A percentile compares a stretch with the other conserved stretches of the same genome.
These are phyloP conservation scores for Gleditsia sinensis DNA, from an alignment of 306 rosid species.

Conservation along the genomic window DNA sequence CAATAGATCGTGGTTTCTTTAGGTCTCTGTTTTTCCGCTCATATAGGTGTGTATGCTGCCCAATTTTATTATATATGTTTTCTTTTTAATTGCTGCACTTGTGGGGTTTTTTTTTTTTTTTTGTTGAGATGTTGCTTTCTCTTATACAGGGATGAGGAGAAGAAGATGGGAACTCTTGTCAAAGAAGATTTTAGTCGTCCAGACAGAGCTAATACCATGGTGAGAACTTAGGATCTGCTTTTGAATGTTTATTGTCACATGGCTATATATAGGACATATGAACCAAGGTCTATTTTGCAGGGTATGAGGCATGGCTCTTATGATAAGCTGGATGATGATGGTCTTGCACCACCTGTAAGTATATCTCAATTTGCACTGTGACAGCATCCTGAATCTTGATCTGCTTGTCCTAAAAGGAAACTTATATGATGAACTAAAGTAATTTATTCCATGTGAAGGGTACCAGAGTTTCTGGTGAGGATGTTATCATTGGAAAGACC, in stretches of 20 bases:
- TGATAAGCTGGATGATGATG: slow-evolving; percentile 97
- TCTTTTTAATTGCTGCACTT: not conserved
- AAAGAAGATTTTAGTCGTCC: slow-evolving; percentile 99
- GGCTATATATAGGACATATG: not conserved
- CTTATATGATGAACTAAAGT: slow-evolving; percentile 4
- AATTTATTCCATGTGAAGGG: slow-evolving; percentile 57
- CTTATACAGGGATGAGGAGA: slow-evolving; percentile 83
- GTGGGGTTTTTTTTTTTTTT: too few relatives aligned
- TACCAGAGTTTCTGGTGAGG: slow-evolving; percentile 98
- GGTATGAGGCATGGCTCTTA: slow-evolving; percentile 99
- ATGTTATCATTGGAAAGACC: slow-evolving; percentile 96
- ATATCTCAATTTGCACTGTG: slow-evolving; percentile 4
- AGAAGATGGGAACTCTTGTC: slow-evolving; percentile 98
- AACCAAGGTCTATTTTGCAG: slow-evolving; percentile 49
- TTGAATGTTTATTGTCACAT: not conserved
- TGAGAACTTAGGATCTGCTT: slow-evolving; percentile 32
- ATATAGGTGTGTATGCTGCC: slow-evolving; percentile 61
- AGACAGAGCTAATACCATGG: slow-evolving; percentile 92
- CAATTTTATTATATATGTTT: not conserved
- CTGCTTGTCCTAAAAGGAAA: slow-evolving; percentile 10
- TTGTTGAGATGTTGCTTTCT: slow-evolving; percentile 17
- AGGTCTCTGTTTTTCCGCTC: slow-evolving; percentile 98
- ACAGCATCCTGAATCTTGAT: not conserved
- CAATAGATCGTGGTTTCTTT: slow-evolving; percentile 96
- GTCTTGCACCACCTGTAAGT: slow-evolving; percentile 99